Percentiles rank a stretch among this genome's conserved stretches.
Evolutionary conservation across 1,139 yeast species (phyloP).

Genomic region (Magnusiomyces clavatus): DNA sequence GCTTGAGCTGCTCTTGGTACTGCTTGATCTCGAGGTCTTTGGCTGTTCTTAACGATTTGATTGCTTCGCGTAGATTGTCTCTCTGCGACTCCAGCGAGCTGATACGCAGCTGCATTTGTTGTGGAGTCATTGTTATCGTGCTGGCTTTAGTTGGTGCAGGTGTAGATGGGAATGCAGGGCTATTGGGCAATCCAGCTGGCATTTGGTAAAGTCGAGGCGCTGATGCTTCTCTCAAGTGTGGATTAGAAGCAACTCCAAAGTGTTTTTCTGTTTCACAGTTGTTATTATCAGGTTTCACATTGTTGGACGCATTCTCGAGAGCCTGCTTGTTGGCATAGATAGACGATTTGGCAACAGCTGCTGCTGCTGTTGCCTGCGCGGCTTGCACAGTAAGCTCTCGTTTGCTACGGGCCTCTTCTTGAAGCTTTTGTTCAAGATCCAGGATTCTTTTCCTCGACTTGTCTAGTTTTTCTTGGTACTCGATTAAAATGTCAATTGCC

Average conservation of each 20-base stretch:
- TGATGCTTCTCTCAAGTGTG: not conserved
- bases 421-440: constrained; percentile 22
- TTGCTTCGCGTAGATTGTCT: constrained; percentile 52
- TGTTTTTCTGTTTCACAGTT: not conserved
- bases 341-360: constrained; percentile 2
- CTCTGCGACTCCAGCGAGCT: constrained; percentile 42
- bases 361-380: constrained; percentile 2
- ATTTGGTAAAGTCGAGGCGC: too few relatives aligned
- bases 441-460: constrained; percentile 22
- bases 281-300: not conserved
- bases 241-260: too few relatives aligned
- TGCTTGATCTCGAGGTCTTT: constrained; percentile 31
- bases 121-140: constrained; percentile 5
- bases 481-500: constrained; percentile 22
- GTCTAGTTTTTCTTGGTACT: constrained; percentile 27
- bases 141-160: not conserved
- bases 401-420: constrained; percentile 16
- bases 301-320: not conserved
- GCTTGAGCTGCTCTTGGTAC: constrained; percentile 26
- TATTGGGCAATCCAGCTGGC: too few relatives aligned
- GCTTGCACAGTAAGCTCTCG: constrained; percentile 4
- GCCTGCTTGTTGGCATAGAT: not conserved
- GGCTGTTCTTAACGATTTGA: constrained; percentile 32
- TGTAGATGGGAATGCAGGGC: not conserved
- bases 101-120: constrained; percentile 20